A percentile compares a stretch with the other conserved stretches of the same genome.
phyloP scores from a whole-genome alignment of 1,139 yeast genomes.

The Yamadazyma conglobata region DNA sequence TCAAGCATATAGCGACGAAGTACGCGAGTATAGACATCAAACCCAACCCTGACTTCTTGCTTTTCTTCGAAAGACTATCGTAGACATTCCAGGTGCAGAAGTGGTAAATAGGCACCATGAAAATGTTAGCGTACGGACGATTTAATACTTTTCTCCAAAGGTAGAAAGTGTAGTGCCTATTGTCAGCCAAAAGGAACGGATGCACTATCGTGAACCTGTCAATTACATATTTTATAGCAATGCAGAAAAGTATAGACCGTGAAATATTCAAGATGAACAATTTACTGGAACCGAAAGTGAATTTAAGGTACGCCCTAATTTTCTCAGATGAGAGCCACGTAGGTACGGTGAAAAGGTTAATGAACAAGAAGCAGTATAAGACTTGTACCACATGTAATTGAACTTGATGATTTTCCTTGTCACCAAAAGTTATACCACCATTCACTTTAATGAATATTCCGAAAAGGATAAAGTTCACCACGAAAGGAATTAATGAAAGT shows the following conservation, averaged over 20 bases:
- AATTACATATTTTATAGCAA: conserved; percentile 47
- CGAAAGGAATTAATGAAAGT: conserved; percentile 46
- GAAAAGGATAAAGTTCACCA: conserved; percentile 50
- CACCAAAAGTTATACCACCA: conserved; percentile 84
- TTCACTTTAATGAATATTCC: conserved; percentile 56
- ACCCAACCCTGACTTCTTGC: conserved; percentile 17
- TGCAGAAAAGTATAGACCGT: conserved; percentile 17
- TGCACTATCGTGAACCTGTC: conserved; percentile 70
- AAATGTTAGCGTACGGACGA: conserved; percentile 35
- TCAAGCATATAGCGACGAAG: conserved; percentile 50
- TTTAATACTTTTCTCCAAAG: conserved; percentile 63
- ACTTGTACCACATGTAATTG: conserved; percentile 76
- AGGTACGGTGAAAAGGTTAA: conserved; percentile 65
- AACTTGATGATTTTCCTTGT: conserved; percentile 76
- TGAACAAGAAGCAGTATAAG: conserved; percentile 69
- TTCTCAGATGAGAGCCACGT: conserved; percentile 51
- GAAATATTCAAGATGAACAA: conserved; percentile 10
- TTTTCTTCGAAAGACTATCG: conserved; percentile 16
- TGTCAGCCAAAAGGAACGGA: conserved; percentile 90
- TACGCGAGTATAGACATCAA: conserved; percentile 43
- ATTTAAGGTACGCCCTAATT: conserved; percentile 32
- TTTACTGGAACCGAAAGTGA: conserved; percentile 16
- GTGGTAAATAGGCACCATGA: conserved; percentile 69
- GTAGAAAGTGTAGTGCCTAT: conserved; percentile 90
- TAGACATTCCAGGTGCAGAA: conserved; percentile 53